These are phyloP conservation scores for Didymella segeticola DNA, from an alignment of 2,329 filamentous ascomycete species.

Conservation along the genomic window DNA sequence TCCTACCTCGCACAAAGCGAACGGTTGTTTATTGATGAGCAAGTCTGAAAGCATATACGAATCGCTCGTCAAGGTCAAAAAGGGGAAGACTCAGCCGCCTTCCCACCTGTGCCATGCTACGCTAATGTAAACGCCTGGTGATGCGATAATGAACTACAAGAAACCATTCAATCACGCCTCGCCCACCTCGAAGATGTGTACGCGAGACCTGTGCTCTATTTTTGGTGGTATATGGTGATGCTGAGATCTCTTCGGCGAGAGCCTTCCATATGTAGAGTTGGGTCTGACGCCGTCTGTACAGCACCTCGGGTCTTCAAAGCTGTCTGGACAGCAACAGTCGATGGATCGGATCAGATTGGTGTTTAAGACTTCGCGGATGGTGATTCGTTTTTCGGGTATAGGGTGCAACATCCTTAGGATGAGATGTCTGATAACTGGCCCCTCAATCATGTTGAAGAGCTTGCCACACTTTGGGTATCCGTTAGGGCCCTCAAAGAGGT, in stretches of 20 bases:
- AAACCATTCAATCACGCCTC: slow-evolving; percentile 21
- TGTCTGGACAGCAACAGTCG: slow-evolving; percentile 79
- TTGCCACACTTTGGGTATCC: slow-evolving; percentile 71
- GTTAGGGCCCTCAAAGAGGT: slow-evolving; percentile 59
- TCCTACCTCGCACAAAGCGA: too few species aligned
- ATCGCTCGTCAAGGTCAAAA: not conserved
- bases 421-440: slow-evolving; percentile 69
- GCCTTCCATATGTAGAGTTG: slow-evolving; percentile 40
- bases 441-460: slow-evolving; percentile 72
- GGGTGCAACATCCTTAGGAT: slow-evolving; percentile 85
- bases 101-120: slow-evolving; percentile 14
- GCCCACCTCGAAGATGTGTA: slow-evolving; percentile 51
- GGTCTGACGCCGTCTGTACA: slow-evolving; percentile 64
- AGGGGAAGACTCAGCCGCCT: not conserved
- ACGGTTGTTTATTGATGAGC: too few species aligned
- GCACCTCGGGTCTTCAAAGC: slow-evolving; percentile 68
- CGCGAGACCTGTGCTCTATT: slow-evolving; percentile 45
- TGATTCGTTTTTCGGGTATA: slow-evolving; percentile 72
- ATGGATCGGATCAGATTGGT: slow-evolving; percentile 76
- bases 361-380: slow-evolving; percentile 71
- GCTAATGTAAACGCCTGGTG: slow-evolving; percentile 17
- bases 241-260: slow-evolving; percentile 49
- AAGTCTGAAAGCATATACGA: too few species aligned
- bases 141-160: slow-evolving; percentile 7
- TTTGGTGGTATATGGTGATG: slow-evolving; percentile 55